These are phyloP conservation scores for Eucalyptus tenuipes DNA, from an alignment of 345 rosid species.

Conservation along the genomic window DNA sequence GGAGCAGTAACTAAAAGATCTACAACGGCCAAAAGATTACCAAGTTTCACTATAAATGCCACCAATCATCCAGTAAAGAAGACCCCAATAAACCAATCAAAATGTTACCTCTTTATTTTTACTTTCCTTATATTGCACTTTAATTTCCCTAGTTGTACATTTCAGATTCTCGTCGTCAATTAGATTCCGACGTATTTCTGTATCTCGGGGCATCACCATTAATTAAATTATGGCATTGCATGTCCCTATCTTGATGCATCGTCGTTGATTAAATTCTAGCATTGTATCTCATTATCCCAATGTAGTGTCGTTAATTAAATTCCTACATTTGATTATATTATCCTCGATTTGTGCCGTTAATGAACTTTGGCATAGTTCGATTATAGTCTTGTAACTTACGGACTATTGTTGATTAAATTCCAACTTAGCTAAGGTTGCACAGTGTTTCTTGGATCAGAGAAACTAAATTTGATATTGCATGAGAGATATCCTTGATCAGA, in stretches of 20 bases:
- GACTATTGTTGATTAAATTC: neutral
- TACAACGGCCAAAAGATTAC: neutral
- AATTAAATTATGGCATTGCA: neutral
- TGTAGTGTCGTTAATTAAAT: no score
- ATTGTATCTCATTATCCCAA: no score
- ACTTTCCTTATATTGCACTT: neutral
- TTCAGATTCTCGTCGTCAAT: neutral
- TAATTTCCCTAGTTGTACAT: no score
- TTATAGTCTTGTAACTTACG: neutral
- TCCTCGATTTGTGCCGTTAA: no score
- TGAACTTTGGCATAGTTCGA: neutral
- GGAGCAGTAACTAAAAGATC: neutral
- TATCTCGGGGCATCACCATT: neutral
- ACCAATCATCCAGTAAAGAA: neutral
- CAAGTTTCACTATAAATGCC: neutral
- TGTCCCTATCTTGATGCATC: no score
- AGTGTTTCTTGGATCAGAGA: neutral
- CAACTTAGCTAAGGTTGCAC: neutral
- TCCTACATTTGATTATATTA: no score
- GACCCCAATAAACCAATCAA: neutral
- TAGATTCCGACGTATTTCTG: no score
- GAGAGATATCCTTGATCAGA: neutral
- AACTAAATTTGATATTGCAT: neutral
- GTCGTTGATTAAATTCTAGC: neutral
- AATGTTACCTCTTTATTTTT: no score